phyloP scores from a whole-genome alignment of 176 grass and related monocot genomes.

The Phoenix roebelenii region DNA sequence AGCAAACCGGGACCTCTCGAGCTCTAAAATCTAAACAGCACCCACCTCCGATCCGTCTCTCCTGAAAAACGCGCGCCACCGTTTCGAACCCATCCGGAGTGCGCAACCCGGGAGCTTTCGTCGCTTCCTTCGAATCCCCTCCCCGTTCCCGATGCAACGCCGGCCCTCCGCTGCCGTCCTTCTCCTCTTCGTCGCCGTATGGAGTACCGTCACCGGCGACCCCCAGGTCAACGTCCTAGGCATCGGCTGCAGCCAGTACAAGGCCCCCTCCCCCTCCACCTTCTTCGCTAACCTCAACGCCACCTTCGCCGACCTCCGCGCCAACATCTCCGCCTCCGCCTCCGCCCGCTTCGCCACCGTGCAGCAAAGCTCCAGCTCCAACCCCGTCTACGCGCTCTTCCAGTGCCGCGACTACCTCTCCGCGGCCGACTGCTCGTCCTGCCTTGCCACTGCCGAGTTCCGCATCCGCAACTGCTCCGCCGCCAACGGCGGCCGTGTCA shows the following conservation, averaged over 20 bases:
- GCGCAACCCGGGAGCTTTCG: too few relatives aligned
- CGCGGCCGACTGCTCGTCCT: slow-evolving; percentile 35
- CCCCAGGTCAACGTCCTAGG: slow-evolving; percentile 46
- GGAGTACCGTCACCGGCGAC: slow-evolving; percentile 22
- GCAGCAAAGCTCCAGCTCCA: slow-evolving; percentile 20
- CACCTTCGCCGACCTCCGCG: slow-evolving; percentile 37
- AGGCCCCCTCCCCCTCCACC: slow-evolving; percentile 30
- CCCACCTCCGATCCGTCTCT: too few relatives aligned
- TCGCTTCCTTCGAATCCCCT: too few relatives aligned
- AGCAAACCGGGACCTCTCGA: too few relatives aligned
- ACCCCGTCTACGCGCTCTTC: slow-evolving; percentile 45
- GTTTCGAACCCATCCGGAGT: too few relatives aligned
- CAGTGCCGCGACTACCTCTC: slow-evolving; percentile 67
- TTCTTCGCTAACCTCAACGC: slow-evolving; percentile 48
- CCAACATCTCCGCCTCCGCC: slow-evolving; percentile 33
- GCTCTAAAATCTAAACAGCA: too few relatives aligned
- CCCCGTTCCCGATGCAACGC: too few relatives aligned
- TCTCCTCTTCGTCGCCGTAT: slow-evolving; percentile 3
- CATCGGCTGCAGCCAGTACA: slow-evolving; percentile 60
- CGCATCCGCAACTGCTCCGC: slow-evolving; percentile 34
- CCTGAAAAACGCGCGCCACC: too few relatives aligned
- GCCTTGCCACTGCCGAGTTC: slow-evolving; percentile 40
- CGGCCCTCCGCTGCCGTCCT: not conserved
- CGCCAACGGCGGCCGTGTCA: slow-evolving; percentile 50
- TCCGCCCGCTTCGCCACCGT: slow-evolving; percentile 45